A percentile compares a stretch with the other conserved stretches of the same genome.
phyloP scores from a whole-genome alignment of 2,329 filamentous ascomycete genomes.

The Colletotrichum horii region DNA sequence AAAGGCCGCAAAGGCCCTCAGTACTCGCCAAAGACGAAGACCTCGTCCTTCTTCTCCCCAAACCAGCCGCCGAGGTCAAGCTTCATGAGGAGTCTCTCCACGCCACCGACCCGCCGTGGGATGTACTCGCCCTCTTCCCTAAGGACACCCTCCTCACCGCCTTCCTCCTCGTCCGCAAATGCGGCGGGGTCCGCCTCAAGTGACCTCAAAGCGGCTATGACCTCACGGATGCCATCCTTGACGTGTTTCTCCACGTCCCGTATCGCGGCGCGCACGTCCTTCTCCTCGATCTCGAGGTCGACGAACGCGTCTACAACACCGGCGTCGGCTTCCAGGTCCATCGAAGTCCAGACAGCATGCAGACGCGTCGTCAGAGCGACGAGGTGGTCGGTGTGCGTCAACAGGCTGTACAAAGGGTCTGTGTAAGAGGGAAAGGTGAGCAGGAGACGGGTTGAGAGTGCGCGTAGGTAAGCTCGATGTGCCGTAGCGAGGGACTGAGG shows the following conservation, averaged over 20 bases:
- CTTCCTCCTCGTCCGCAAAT: constrained; percentile 47
- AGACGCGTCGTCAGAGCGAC: constrained; percentile 78
- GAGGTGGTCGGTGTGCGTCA: constrained; percentile 81
- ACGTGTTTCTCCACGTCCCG: constrained; percentile 67
- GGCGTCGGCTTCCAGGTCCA: constrained; percentile 83
- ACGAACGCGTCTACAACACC: constrained; percentile 79
- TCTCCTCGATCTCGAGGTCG: constrained; percentile 75
- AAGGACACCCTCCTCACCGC: constrained; percentile 28
- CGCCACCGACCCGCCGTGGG: constrained; percentile 75
- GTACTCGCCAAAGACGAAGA: constrained; percentile 9
- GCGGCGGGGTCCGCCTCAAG: constrained; percentile 51
- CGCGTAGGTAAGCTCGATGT: constrained; percentile 77
- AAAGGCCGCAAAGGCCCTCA: background rate
- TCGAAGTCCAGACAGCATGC: constrained; percentile 75
- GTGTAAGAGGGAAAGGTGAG: constrained; percentile 70
- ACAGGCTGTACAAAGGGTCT: constrained; percentile 66
- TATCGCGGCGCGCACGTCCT: constrained; percentile 69
- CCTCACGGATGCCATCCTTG: constrained; percentile 69
- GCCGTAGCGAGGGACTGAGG: constrained; percentile 84
- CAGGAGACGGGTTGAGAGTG: constrained; percentile 70
- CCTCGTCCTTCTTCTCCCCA: constrained; percentile 32
- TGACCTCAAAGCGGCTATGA: constrained; percentile 61
- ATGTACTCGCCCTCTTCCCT: constrained; percentile 63
- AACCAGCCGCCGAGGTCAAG: constrained; percentile 74
- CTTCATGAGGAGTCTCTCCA: constrained; percentile 91